phyloP scores from a whole-genome alignment of 1,284 basidiomycete species.

The Boletus hoseneyae region DNA sequence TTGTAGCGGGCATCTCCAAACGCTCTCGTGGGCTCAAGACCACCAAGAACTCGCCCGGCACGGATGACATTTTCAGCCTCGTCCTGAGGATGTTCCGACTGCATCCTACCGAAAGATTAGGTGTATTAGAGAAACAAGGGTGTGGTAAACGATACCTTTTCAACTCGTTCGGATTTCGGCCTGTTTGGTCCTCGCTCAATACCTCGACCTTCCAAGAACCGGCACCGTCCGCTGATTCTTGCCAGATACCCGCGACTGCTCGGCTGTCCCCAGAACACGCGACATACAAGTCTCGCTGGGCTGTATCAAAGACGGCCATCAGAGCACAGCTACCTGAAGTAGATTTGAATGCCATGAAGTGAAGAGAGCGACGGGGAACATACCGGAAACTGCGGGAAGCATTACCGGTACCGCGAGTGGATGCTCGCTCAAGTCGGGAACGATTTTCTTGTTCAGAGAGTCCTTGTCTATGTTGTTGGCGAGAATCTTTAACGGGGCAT shows the following conservation, averaged over 20 bases:
- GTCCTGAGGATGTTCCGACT: constrained; percentile 82
- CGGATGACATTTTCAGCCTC: constrained; percentile 83
- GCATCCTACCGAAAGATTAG: constrained; percentile 55
- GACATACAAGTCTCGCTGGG: constrained; percentile 78
- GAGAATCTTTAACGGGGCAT: constrained; percentile 73
- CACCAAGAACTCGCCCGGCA: constrained; percentile 86
- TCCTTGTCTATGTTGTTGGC: constrained; percentile 53
- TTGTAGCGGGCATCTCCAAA: constrained; percentile 97
- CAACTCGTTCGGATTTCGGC: constrained; percentile 82
- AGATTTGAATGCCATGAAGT: constrained; percentile 9
- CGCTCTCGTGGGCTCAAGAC: constrained; percentile 91
- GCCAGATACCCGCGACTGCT: constrained; percentile 94
- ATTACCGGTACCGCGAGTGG: constrained; percentile 68
- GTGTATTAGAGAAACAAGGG: background rate
- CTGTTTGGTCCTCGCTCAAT: constrained; percentile 94
- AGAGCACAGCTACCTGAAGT: constrained; percentile 81
- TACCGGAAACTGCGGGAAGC: constrained; percentile 76
- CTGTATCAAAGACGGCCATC: constrained; percentile 81
- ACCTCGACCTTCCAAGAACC: constrained; percentile 87
- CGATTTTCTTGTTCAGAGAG: constrained; percentile 44
- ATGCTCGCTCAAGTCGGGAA: constrained; percentile 70
- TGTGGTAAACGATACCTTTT: constrained; percentile 46
- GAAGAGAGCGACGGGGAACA: background rate
- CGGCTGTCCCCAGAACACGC: constrained; percentile 94
- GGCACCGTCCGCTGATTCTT: constrained; percentile 54